A percentile compares a stretch with the other conserved stretches of the same genome.
phyloP scores from a whole-genome alignment of 805 yeast species.

The Saccharomyces kudriavzevii region DNA sequence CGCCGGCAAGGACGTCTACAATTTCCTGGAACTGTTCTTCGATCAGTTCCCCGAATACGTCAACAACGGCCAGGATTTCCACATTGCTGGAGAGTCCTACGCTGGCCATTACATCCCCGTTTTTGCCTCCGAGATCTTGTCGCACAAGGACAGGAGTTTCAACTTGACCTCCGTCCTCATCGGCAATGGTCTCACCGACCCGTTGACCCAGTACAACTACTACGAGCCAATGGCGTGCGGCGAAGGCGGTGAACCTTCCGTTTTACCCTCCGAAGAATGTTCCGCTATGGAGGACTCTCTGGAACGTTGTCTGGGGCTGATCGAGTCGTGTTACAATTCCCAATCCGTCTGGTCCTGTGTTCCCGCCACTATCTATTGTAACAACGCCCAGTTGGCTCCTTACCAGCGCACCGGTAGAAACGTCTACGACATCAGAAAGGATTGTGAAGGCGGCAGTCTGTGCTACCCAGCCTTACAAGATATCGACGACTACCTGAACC shows the following conservation, averaged over 20 bases:
- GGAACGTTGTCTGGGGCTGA: conserved; percentile 71
- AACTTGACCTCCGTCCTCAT: conserved; percentile 70
- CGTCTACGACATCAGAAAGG: conserved; percentile 79
- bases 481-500: conserved; percentile 72
- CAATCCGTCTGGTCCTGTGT: conserved; percentile 77
- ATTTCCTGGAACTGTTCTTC: conserved; percentile 72
- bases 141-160: conserved; percentile 52
- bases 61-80: conserved; percentile 46
- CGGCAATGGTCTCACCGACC: conserved; percentile 88
- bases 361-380: conserved; percentile 88
- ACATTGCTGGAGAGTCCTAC: conserved; percentile 88
- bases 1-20: conserved; percentile 77
- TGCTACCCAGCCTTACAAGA: conserved; percentile 77
- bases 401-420: conserved; percentile 80
- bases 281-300: conserved; percentile 55
- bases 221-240: conserved; percentile 96
- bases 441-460: conserved; percentile 58
- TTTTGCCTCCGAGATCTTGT: conserved; percentile 72
- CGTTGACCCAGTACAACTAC: conserved; percentile 66
- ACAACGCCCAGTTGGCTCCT: conserved; percentile 73
- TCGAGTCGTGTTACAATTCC: conserved; percentile 68
- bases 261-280: conserved; percentile 74
- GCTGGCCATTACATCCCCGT: conserved; percentile 93
- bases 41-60: conserved; percentile 56
- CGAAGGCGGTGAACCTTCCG: conserved; percentile 74